Conservation (phyloP, 1,284 basidiomycete genomes). For the Cryptococcus jaspeensis region DNA sequence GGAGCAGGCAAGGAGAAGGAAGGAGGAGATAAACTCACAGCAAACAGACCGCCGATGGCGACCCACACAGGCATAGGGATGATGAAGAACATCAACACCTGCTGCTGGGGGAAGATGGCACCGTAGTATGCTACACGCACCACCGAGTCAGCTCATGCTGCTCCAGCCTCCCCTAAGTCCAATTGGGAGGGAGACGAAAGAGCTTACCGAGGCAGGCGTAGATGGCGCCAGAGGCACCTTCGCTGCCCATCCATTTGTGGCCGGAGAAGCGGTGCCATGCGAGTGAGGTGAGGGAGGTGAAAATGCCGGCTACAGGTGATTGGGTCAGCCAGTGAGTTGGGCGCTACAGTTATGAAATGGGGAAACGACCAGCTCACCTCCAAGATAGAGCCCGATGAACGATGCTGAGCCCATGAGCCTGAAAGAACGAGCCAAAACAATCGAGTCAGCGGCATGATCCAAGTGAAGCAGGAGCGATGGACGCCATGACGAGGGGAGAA, state of each 20-base stretch:
- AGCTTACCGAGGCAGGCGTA: constrained; percentile 41
- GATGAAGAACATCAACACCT: constrained; percentile 76
- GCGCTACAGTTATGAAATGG: no score
- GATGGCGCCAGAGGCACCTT: constrained; percentile 61
- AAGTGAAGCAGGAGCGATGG: background rate
- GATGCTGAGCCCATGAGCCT: constrained; percentile 64
- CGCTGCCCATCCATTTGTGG: constrained; percentile 52
- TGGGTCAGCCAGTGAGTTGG: constrained; percentile 25
- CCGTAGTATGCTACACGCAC: constrained; percentile 62
- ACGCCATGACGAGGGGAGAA: background rate
- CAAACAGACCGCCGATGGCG: constrained; percentile 69
- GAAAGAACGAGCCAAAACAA: background rate
- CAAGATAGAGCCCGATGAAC: constrained; percentile 75
- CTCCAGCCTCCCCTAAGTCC: background rate
- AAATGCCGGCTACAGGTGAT: constrained; percentile 54
- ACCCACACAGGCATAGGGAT: constrained; percentile 82
- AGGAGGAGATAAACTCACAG: constrained; percentile 36
- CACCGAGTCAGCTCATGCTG: background rate
- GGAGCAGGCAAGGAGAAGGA: background rate
- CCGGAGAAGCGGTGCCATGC: constrained; percentile 57
- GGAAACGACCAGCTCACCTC: constrained; percentile 51
- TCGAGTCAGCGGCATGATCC: background rate
- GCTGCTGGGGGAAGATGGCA: constrained; percentile 66
- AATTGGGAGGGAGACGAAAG: background rate
- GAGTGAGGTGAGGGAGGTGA: constrained; percentile 63